Evolutionary conservation across 495 filamentous ascomycete genomes (phyloP), one percentile per base, ranked within the genome.

Genomic region (Staphylotrichum longicolle): DNA sequence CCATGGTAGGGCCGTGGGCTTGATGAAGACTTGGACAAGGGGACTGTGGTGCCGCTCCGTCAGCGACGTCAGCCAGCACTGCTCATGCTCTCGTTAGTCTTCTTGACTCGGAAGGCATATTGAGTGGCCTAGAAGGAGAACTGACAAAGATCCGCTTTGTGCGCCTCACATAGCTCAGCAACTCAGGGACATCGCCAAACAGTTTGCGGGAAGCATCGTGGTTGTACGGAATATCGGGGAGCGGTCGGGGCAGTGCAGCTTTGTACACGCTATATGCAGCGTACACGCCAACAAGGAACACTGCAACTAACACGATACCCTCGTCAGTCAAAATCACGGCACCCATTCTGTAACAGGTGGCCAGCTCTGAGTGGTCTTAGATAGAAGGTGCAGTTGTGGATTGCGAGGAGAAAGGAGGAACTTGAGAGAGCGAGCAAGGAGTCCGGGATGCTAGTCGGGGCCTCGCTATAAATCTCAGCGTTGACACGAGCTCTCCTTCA

Each of bases 191-290:
- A 52, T 75, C 75, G 4, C 74, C 74, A 11, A 76, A 55, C 8
- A 75, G 33, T 33, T 47, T 64, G 15, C 42, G 53, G 7, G 64
- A 58, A 0, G 75, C 66, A 53, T 63, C 54, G 12, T 64, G 53
- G 59, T 78, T 76, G 66, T 76, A 77, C 0, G 77, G 74, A 44
- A 78, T 78, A 11, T 70, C 69, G 4, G 75, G 65, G 2, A 78
- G 50, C 5, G 75, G 77, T 53, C 63, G 64, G 3, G 74, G 72
- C 9, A 75, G 39, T 4, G 54, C 34, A 2, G 60, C 54, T 6
- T 60, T 39, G 54, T 67, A 67, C 12, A 10, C 47, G 6, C 50
- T 33, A n/a, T n/a, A n/a, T n/a, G n/a, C n/a, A n/a, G n/a, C n/a
- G 33, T 67, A 70, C 7, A 67, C 11, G 9, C 37, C 45, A 0